Evolutionary conservation across 768 basidiomycete species (phyloP).

Genomic region (Tulasnella sp.): DNA sequence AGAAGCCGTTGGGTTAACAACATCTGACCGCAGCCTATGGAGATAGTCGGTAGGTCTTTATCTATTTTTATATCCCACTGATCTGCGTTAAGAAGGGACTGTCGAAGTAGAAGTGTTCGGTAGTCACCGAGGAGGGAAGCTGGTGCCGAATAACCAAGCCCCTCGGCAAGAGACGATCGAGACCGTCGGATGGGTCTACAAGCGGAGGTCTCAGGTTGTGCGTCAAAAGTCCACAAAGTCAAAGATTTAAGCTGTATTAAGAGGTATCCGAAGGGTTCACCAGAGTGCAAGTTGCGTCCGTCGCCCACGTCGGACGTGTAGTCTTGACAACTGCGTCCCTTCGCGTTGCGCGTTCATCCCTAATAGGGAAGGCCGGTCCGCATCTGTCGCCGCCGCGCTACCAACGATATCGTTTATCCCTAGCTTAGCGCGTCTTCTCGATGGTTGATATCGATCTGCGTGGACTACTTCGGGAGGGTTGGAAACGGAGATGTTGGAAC

Average conservation of each 20-base stretch:
- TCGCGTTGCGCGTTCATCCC: background rate
- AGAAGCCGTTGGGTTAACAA: background rate
- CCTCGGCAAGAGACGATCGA: background rate
- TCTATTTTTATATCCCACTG: background rate
- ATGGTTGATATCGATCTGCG: background rate
- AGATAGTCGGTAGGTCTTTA: background rate
- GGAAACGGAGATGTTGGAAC: slow-evolving; percentile 3
- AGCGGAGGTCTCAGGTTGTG: background rate
- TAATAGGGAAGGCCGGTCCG: background rate
- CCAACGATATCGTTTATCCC: background rate
- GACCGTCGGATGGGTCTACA: background rate
- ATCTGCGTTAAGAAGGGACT: background rate
- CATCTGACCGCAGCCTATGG: background rate
- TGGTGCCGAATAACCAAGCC: background rate
- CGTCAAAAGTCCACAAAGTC: background rate
- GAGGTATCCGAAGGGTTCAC: background rate
- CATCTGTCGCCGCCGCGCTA: background rate
- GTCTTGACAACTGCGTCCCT: slow-evolving; percentile 13
- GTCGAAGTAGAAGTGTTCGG: background rate
- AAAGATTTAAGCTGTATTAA: background rate
- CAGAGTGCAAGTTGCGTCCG: slow-evolving; percentile 6
- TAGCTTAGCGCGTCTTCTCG: background rate
- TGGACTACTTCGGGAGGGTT: background rate
- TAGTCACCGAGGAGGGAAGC: background rate
- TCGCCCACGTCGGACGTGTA: background rate